These are phyloP conservation scores for Neurospora sp. DNA, from an alignment of 495 filamentous ascomycete genomes.

Conservation along the genomic window DNA sequence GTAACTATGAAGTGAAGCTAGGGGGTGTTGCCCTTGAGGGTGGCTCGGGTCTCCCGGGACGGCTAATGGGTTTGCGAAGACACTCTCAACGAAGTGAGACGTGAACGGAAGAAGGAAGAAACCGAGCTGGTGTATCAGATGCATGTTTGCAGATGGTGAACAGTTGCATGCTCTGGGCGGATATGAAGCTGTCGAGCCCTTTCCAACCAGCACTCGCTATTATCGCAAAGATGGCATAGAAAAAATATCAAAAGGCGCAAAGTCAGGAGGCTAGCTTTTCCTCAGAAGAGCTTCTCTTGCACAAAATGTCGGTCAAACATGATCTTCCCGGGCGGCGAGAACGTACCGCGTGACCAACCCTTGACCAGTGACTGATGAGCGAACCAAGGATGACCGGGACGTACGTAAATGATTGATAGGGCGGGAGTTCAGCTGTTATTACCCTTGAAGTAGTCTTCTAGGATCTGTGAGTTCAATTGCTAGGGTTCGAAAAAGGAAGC, in stretches of 20 bases:
- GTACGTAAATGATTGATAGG: not conserved
- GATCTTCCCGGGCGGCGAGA: not conserved
- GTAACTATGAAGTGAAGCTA: not conserved
- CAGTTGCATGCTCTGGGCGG: not conserved
- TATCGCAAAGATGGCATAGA: not conserved
- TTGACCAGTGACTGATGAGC: not conserved
- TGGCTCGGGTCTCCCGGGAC: not conserved
- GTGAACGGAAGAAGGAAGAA: not conserved
- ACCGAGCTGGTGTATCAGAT: not conserved
- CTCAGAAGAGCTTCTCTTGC: not conserved
- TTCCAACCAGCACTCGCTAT: not conserved
- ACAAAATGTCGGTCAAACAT: not conserved
- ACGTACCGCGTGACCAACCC: slow-evolving; percentile 13
- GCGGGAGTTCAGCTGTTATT: not conserved
- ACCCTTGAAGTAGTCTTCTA: not conserved
- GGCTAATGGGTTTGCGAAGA: not conserved
- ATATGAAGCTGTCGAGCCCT: not conserved
- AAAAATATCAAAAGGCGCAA: not conserved
- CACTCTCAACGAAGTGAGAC: not conserved
- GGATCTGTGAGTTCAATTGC: not conserved
- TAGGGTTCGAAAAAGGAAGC: not conserved
- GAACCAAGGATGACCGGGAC: not conserved
- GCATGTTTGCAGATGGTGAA: not conserved
- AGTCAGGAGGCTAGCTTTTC: not conserved
- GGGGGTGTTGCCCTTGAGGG: not conserved